phyloP scores from a whole-genome alignment of 768 basidiomycete genomes.

The Serendipita vermifera region DNA sequence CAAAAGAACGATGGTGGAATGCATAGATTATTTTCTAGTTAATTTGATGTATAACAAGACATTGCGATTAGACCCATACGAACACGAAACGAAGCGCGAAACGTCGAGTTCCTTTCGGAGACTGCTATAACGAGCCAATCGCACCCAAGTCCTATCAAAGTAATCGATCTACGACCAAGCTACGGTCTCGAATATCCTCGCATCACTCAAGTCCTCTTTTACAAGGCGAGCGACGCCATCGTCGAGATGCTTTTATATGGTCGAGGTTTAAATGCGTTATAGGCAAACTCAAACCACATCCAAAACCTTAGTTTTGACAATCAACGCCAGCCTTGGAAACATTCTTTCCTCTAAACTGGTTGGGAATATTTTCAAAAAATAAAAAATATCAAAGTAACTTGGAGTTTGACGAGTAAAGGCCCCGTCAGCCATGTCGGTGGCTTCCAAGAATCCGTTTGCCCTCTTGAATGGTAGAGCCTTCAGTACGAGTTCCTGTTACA shows the following conservation, averaged over 20 bases:
- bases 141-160: slow-evolving; percentile 83
- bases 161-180: slow-evolving; percentile 54
- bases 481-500: background rate
- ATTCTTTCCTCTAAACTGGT: slow-evolving; percentile 13
- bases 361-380: slow-evolving; percentile 14
- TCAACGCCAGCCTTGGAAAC: background rate
- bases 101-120: no score
- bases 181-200: slow-evolving; percentile 85
- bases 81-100: slow-evolving; percentile 55
- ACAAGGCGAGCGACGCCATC: slow-evolving; percentile 57
- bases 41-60: slow-evolving; percentile 67
- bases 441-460: slow-evolving; percentile 75
- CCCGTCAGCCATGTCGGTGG: slow-evolving; percentile 81
- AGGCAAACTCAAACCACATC: slow-evolving; percentile 7
- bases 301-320: background rate
- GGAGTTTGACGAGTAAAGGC: slow-evolving; percentile 26
- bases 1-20: slow-evolving; percentile 4
- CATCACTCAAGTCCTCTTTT: slow-evolving; percentile 50
- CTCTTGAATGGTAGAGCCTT: slow-evolving; percentile 50
- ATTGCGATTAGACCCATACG: slow-evolving; percentile 69
- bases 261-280: slow-evolving; percentile 47
- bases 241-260: slow-evolving; percentile 81
- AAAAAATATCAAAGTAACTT: slow-evolving; percentile 10
- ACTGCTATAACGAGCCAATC: slow-evolving; percentile 39
- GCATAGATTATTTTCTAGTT: background rate